Percentiles rank a stretch among this genome's conserved stretches.
These are phyloP conservation scores for Sisymbrium irio DNA, from an alignment of 345 rosid species.

Conservation along the genomic window DNA sequence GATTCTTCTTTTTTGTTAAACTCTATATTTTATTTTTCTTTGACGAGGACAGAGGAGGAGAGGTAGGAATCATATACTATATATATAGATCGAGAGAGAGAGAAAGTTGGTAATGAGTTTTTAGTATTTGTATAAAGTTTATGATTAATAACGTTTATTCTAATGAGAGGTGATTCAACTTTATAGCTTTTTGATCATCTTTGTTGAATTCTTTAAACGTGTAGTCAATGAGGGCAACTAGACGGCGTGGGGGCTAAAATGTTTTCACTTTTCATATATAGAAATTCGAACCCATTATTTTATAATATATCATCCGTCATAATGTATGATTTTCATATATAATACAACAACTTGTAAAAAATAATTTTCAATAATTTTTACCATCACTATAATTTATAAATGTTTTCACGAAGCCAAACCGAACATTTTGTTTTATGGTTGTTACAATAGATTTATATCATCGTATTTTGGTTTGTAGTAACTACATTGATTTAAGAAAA, in stretches of 20 bases:
- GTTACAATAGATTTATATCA: background rate
- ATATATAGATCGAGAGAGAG: background rate
- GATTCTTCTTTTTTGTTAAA: background rate
- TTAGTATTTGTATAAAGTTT: background rate
- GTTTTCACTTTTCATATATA: background rate
- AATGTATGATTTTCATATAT: background rate
- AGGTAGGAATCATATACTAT: background rate
- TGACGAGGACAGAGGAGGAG: background rate
- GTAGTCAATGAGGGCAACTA: slow-evolving; percentile 29
- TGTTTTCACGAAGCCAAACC: background rate
- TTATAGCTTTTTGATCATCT: background rate
- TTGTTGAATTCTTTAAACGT: slow-evolving; percentile 5
- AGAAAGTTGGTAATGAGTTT: background rate
- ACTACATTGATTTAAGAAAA: background rate
- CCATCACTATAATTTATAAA: too few species aligned
- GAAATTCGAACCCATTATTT: background rate
- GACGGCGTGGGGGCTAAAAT: background rate
- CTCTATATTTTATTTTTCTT: background rate
- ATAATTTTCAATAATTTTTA: background rate
- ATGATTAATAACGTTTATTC: background rate
- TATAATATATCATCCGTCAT: background rate
- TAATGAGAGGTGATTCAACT: background rate
- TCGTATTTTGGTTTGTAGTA: background rate
- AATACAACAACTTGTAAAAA: background rate
- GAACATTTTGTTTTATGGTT: background rate